Evolutionary conservation across 2,329 filamentous ascomycete genomes (phyloP).

Genomic region (Alternaria brassicae): DNA sequence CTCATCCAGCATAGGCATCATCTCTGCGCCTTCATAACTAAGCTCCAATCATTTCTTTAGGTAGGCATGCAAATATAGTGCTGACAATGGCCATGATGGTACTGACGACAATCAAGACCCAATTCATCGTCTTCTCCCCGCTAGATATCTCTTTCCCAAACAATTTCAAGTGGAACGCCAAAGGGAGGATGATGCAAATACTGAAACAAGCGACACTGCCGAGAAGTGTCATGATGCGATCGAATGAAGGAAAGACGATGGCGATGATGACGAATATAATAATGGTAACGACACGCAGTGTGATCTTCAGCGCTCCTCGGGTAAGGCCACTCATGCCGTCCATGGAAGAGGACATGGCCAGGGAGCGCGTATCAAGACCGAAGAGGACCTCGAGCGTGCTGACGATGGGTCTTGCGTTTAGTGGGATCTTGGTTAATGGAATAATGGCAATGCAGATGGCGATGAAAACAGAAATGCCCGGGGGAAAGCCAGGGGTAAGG

Average conservation of each 20-base stretch:
- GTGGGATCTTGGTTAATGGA: constrained; percentile 91
- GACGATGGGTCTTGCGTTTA: constrained; percentile 87
- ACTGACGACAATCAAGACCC: constrained; percentile 73
- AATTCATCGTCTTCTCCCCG: constrained; percentile 71
- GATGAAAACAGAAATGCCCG: constrained; percentile 75
- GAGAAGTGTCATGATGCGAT: constrained; percentile 89
- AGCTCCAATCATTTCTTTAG: constrained; percentile 63
- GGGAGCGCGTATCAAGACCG: constrained; percentile 69
- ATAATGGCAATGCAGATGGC: constrained; percentile 90
- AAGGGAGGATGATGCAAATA: constrained; percentile 89
- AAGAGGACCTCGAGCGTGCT: constrained; percentile 82
- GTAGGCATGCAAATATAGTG: constrained; percentile 87
- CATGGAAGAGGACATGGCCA: constrained; percentile 58
- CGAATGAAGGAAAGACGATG: constrained; percentile 77
- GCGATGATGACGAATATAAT: constrained; percentile 79
- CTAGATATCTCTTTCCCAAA: constrained; percentile 75
- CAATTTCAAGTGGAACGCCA: constrained; percentile 89
- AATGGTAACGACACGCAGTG: constrained; percentile 70
- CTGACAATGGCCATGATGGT: constrained; percentile 74
- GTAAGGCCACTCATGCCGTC: constrained; percentile 64
- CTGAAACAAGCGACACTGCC: constrained; percentile 90
- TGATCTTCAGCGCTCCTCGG: constrained; percentile 65
- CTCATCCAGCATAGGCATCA: not conserved
- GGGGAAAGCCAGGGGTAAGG: constrained; percentile 74
- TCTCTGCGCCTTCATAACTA: constrained; percentile 1